Conservation (phyloP, 192 early-diverging fungal genomes). For the Nowakowskiella sp. region DNA sequence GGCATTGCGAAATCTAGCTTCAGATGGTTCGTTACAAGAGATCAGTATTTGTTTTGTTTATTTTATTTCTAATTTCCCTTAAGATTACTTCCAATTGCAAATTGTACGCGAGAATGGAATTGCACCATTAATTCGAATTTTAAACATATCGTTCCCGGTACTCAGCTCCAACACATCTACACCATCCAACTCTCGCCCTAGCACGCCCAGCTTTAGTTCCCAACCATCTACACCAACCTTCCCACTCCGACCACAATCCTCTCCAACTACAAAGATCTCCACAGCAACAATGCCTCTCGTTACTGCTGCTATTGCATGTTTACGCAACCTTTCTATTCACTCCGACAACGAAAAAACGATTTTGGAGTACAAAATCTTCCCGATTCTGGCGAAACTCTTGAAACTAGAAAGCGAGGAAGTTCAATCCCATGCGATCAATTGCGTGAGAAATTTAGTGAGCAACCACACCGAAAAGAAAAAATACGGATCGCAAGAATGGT, state of each 20-base stretch:
- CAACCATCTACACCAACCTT: no score
- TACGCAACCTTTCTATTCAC: conserved; percentile 87
- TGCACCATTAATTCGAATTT: no score
- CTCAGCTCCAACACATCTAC: no score
- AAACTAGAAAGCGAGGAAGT: conserved; percentile 67
- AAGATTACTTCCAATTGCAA: conserved; percentile 76
- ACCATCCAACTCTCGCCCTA: no score
- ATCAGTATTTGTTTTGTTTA: background rate
- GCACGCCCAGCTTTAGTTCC: no score
- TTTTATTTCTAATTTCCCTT: background rate
- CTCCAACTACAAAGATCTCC: conserved; percentile 66
- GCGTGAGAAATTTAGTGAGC: conserved; percentile 74
- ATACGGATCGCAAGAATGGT: conserved; percentile 67
- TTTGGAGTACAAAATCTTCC: conserved; percentile 68
- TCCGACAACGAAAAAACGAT: conserved; percentile 77
- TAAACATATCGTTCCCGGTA: no score
- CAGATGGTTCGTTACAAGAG: conserved; percentile 44
- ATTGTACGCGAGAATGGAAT: conserved; percentile 73
- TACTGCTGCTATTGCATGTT: conserved; percentile 75
- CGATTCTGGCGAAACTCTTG: conserved; percentile 53
- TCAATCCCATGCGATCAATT: conserved; percentile 79
- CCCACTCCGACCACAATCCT: no score
- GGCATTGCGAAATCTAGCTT: conserved; percentile 79
- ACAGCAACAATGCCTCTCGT: conserved; percentile 67
- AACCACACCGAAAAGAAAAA: conserved; percentile 67